Base-by-base conservation (phyloP, 305 asterid genomes). In the Fraxinus dipetala region DNA sequence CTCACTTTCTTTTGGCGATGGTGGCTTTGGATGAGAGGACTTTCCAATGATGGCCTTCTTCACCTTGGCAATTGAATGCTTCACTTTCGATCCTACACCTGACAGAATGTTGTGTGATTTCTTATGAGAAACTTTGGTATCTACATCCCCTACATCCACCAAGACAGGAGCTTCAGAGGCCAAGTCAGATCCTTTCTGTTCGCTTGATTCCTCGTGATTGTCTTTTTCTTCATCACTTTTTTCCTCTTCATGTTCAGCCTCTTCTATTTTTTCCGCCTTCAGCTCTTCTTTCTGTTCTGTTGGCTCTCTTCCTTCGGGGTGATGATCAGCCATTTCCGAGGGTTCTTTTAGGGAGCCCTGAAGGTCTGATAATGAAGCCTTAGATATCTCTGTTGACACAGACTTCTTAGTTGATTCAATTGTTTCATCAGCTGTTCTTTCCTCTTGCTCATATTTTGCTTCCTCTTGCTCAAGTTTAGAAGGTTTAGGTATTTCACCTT, bases 11-110 rank as follows among this genome's bases (percentile, higher is more conserved):
- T 89, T 89, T 4, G 96, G 91, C 74, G 95, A 91, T 32, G 91
- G 74, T 78, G 92, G 82, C 88, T 88, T 93, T 72, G 93, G 89
- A 65, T 87, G 90, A 73, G 94, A 85, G 80, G 96, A 90, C 86
- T 89, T 92, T 10, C 98, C 95, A 2, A 91, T 95, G 78, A 94
- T 95, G 76, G 88, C 99, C 88, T 92, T 95, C 90, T 91, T 95
- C 65, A 95, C 98, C 86, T 93, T 95, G 85, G 97, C 93, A 81
- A 95, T 90, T 16, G 98, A 95, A 86, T 92, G 95, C 93, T 95
- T 95, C 85, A 95, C 93, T 79, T 93, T 95, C 10, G 98, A 93
- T 78, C 98, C 97, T 26, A 95, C 97, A 2, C 98, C 97, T 48
- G 97, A 92, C 54, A 95, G 89, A 79, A 94, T 85, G 87, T 86